A percentile compares a stretch with the other conserved stretches of the same genome.
Conservation (phyloP, 306 rosid genomes). For the Biancaea sappan region DNA sequence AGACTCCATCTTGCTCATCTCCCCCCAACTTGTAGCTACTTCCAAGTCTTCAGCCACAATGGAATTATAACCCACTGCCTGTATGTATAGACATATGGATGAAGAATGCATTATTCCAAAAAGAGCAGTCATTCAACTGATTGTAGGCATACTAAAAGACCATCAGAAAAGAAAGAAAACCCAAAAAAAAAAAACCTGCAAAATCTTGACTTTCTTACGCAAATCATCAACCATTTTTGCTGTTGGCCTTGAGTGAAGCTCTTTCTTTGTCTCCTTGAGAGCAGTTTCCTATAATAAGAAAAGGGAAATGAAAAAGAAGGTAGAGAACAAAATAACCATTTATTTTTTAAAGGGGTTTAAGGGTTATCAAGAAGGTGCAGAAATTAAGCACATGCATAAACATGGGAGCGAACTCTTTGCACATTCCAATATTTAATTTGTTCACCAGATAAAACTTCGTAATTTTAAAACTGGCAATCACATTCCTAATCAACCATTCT, state of each 20-base stretch:
- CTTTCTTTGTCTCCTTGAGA: conserved; percentile 79
- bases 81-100: conserved; percentile 33
- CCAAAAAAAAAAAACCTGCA: conserved; percentile 62
- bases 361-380: neutral
- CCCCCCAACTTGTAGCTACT: conserved; percentile 90
- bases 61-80: conserved; percentile 96
- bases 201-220: conserved; percentile 83
- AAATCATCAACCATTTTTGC: conserved; percentile 78
- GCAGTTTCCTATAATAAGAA: conserved; percentile 62
- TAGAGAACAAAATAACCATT: neutral
- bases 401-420: neutral
- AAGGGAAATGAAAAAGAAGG: conserved; percentile 24
- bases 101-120: conserved; percentile 24
- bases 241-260: conserved; percentile 82
- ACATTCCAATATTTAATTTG: neutral
- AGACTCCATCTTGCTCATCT: conserved; percentile 98
- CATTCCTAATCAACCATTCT: neutral
- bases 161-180: conserved; percentile 15
- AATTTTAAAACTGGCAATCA: neutral
- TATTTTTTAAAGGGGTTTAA: neutral
- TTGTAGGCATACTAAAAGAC: neutral
- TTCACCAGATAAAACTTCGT: neutral
- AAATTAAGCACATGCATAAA: neutral
- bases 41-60: conserved; percentile 99
- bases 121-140: neutral